Percentiles rank a stretch among this genome's conserved stretches.
Conservation (phyloP, 75 land plant species). For the Selaginella moellendorffii region DNA sequence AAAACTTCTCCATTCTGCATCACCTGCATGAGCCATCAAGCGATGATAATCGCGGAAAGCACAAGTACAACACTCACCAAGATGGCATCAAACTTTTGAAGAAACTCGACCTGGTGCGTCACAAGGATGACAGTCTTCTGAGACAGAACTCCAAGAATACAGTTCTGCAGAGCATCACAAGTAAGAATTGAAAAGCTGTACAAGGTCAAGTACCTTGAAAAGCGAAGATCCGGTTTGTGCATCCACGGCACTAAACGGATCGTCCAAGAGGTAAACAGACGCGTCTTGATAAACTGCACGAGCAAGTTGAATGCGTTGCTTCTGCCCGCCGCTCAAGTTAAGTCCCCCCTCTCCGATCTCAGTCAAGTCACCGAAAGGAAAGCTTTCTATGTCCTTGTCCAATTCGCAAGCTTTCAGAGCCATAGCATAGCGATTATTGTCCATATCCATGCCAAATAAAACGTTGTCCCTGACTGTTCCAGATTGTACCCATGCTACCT, state of each 20-base stretch:
- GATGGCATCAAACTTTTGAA: slow-evolving; percentile 39
- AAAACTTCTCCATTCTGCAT: slow-evolving; percentile 49
- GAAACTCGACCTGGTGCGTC: slow-evolving; percentile 88
- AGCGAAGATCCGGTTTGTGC: slow-evolving; percentile 65
- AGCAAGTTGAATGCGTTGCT: slow-evolving; percentile 76
- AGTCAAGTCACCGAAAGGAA: slow-evolving; percentile 47
- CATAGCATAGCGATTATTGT: slow-evolving; percentile 28
- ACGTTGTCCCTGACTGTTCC: slow-evolving; percentile 70
- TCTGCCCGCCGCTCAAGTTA: slow-evolving; percentile 87
- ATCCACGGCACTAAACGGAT: slow-evolving; percentile 81
- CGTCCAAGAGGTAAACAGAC: slow-evolving; percentile 46
- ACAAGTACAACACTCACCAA: slow-evolving; percentile 34
- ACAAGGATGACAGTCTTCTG: slow-evolving; percentile 70
- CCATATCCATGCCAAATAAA: slow-evolving; percentile 45
- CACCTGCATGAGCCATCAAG: slow-evolving; percentile 26
- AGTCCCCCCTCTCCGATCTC: slow-evolving; percentile 79
- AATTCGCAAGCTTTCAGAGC: slow-evolving; percentile 48
- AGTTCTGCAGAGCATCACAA: slow-evolving; percentile 35
- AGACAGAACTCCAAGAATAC: slow-evolving; percentile 45
- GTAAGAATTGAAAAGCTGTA: not conserved
- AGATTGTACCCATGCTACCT: slow-evolving; percentile 68
- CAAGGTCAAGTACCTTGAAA: slow-evolving; percentile 24
- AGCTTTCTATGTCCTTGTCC: slow-evolving; percentile 52
- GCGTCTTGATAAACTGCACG: slow-evolving; percentile 69
- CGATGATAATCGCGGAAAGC: not conserved